Base-by-base conservation (phyloP, 208 protist species). In the Leishmania tropica region DNA sequence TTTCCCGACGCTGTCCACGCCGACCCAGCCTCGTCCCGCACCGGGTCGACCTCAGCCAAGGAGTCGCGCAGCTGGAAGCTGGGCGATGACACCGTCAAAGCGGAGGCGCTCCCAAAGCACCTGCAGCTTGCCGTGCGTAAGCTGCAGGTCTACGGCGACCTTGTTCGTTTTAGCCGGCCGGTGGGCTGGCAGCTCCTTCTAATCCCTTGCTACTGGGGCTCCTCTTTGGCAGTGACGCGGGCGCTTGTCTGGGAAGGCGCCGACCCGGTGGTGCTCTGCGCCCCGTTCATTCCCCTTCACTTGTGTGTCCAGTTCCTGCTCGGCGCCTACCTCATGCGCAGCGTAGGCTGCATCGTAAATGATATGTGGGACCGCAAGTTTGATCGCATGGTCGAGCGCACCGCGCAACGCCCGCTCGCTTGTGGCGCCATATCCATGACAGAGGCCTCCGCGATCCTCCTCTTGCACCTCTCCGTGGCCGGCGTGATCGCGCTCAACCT, bases 221-320 rank as follows among this genome's bases (percentile, higher is more conserved):
- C 84, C 42, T 78, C 90, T 24, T 86, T 97, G 24, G 95, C 93
- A 24, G 95, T 97, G 40, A 96, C 92, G 47, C 85, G 83, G 48
- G 93, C 95, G 19, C 78, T 97, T 48, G 95, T 96, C 21, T 96
- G 90, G 88, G 93, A 97, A 53, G 95, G 95, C 11, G 95, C 95
- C 2, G 95, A 97, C 80, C 95, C 93, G 0, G 81, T 93, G 0
- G 91, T 90, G 11, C 83, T 97, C 6, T 93, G 76, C 78, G 95
- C 93, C 2, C 95, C 95, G 3, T 90, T 96, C 71, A 91, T 97
- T 72, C 95, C 95, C 0, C 47, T 94, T 6, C 95, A 97, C 77
- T 84, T 96, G n/a, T 60, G 83, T 21, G 40, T 95, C 8, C 85
- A 87, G 72, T 96, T 96, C 71, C 42, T 89, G 4, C 53, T 87